Evolutionary conservation across 2,329 filamentous ascomycete species (phyloP), one percentile per base, ranked within the genome.

Genomic region (Triangularia setosa): DNA sequence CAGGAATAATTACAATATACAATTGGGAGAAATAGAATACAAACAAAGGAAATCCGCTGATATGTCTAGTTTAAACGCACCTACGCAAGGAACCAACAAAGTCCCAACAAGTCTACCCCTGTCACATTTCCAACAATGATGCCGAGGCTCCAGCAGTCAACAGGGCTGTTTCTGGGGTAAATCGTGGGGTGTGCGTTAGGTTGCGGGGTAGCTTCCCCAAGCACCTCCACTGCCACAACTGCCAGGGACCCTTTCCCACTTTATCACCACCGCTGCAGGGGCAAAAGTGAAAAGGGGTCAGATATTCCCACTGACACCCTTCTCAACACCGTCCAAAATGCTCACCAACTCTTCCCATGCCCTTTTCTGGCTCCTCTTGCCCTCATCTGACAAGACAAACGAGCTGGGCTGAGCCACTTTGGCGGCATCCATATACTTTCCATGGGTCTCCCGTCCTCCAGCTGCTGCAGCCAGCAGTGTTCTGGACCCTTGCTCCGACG

Each of bases 331-430:
- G 58, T 83, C 79, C 28, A 84, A 61, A 21, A 79, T 72, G 11
- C 68, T 75, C 65, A 78, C 56, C 68, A 83, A 66, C 72, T 84
- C 80, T 16, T 69, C 73, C 71, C 76, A 83, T 2, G 81, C 70
- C 64, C 72, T 76, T 55, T 71, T 69, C 64, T 78, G 78, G 61
- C 73, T 64, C 60, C 72, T 61, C 40, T 71, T 68, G 0, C 80
- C 81, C 33, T 79, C 74, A 4, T 75, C 71, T 4, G 79, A 77
- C 60, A 71, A 61, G 2, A 78, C 77, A 66, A 72, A 77, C 0
- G 61, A 35, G 57, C 74, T 77, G 1, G 72, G 71, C n/a, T 68
- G 64, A 21, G 35, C 54, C n/a, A 77, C 63, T 25, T 66, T 63
- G 14, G 75, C 76, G 24, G 77, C 71, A 52, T 74, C 73, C 66